Evolutionary conservation across 2,329 filamentous ascomycete species (phyloP).

Genomic region (Herpotrichia juniperi): DNA sequence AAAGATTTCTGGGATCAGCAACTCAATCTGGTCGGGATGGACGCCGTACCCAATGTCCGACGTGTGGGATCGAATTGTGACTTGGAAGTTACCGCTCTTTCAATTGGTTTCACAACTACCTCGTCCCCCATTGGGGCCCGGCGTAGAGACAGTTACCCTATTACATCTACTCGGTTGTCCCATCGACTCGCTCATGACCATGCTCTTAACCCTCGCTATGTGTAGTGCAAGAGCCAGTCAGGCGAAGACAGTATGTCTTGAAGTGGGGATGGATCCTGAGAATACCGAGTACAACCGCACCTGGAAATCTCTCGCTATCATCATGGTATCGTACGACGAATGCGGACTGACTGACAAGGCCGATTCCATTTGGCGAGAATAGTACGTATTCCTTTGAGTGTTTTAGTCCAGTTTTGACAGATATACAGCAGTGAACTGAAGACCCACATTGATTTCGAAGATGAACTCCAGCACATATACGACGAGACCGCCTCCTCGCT

Average conservation of each 20-base stretch:
- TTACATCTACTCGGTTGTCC: constrained; percentile 26
- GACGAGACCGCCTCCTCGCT: constrained; percentile 21
- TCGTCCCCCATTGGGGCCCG: constrained; percentile 20
- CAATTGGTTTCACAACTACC: constrained; percentile 23
- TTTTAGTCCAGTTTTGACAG: neutral
- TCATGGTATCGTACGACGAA: constrained; percentile 28
- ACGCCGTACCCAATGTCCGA: constrained; percentile 19
- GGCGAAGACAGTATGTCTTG: constrained; percentile 15
- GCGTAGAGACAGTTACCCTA: constrained; percentile 17
- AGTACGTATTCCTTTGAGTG: constrained; percentile 12
- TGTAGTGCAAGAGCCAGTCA: constrained; percentile 13
- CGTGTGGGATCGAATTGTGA: constrained; percentile 23
- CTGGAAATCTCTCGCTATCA: constrained; percentile 24
- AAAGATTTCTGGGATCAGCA: constrained; percentile 15
- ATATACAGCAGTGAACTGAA: neutral
- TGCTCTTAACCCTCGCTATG: constrained; percentile 19
- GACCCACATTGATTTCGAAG: constrained; percentile 6
- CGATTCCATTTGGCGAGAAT: constrained; percentile 8
- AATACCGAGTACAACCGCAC: constrained; percentile 13
- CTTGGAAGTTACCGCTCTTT: constrained; percentile 24
- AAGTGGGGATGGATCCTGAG: constrained; percentile 1
- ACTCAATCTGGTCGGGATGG: constrained; percentile 21
- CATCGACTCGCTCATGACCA: constrained; percentile 22
- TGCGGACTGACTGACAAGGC: constrained; percentile 17
- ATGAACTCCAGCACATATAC: constrained; percentile 19